Percentiles rank a stretch among this genome's conserved stretches.
Conservation (phyloP, 148 eudicot genomes). For the Euryodendron excelsum region DNA sequence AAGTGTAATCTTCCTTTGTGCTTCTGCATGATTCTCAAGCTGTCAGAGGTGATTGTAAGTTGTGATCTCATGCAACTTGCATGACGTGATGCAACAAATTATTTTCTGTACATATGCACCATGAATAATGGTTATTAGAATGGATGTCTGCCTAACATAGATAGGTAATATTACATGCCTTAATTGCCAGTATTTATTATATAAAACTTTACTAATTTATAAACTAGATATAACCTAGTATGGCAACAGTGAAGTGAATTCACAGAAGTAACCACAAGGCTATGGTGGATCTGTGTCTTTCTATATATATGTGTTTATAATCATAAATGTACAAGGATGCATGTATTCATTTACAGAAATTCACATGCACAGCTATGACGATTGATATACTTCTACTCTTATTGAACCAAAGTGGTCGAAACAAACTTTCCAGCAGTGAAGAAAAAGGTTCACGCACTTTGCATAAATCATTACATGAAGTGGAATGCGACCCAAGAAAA, state of each 20-base stretch:
- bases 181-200: not conserved
- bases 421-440: not conserved
- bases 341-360: not conserved
- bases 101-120: not conserved
- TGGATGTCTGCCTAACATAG: not conserved
- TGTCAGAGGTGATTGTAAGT: not conserved
- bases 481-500: not conserved
- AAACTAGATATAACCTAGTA: not conserved
- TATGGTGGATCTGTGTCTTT: not conserved
- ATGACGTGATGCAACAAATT: not conserved
- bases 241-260: not conserved
- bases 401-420: not conserved
- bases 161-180: not conserved
- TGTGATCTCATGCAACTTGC: not conserved
- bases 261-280: not conserved
- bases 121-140: not conserved
- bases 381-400: not conserved
- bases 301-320: not conserved
- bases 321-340: not conserved
- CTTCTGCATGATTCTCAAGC: not conserved
- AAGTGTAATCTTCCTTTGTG: too few relatives aligned
- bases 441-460: not conserved
- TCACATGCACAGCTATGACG: not conserved
- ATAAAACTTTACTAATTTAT: not conserved
- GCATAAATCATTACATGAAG: not conserved